Conservation (phyloP, 2,329 filamentous ascomycete genomes). For the Colletotrichum agaves region DNA sequence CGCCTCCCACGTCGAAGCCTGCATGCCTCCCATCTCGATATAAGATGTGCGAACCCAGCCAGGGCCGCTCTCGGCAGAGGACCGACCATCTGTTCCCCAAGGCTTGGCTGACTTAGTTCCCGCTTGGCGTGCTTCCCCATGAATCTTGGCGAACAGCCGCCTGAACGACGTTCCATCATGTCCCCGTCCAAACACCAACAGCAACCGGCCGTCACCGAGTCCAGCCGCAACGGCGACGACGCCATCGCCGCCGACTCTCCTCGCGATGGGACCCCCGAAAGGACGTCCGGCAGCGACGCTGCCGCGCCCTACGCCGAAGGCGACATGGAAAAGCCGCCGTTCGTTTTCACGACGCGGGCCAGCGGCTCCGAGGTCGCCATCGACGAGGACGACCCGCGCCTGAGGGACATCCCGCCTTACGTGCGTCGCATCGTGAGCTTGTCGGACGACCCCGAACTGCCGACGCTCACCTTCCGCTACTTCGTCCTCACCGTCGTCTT, state of each 20-base stretch:
- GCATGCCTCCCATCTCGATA: neutral
- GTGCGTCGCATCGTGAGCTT: conserved; percentile 29
- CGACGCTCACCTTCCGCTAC: conserved; percentile 67
- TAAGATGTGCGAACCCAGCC: conserved; percentile 5
- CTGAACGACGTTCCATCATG: conserved; percentile 19
- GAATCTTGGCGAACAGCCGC: conserved; percentile 30
- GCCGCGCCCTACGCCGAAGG: conserved; percentile 38
- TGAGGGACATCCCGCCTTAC: conserved; percentile 63
- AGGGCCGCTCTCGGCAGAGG: neutral
- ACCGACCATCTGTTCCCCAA: conserved; percentile 7
- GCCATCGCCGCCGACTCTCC: conserved; percentile 20
- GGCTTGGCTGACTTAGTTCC: conserved; percentile 32
- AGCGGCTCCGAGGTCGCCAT: conserved; percentile 44
- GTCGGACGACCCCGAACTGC: conserved; percentile 60
- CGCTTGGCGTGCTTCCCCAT: conserved; percentile 17
- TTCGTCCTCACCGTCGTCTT: conserved; percentile 65
- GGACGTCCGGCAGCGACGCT: conserved; percentile 10
- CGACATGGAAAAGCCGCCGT: conserved; percentile 40
- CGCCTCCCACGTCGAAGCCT: neutral
- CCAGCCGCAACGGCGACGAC: conserved; percentile 2
- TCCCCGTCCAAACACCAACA: conserved; percentile 1
- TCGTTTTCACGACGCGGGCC: conserved; percentile 39
- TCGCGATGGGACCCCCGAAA: conserved; percentile 8
- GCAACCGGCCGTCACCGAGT: neutral
- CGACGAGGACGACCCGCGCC: conserved; percentile 59